Evolutionary conservation across 495 filamentous ascomycete species (phyloP).

Genomic region (Sporormia fimetaria): DNA sequence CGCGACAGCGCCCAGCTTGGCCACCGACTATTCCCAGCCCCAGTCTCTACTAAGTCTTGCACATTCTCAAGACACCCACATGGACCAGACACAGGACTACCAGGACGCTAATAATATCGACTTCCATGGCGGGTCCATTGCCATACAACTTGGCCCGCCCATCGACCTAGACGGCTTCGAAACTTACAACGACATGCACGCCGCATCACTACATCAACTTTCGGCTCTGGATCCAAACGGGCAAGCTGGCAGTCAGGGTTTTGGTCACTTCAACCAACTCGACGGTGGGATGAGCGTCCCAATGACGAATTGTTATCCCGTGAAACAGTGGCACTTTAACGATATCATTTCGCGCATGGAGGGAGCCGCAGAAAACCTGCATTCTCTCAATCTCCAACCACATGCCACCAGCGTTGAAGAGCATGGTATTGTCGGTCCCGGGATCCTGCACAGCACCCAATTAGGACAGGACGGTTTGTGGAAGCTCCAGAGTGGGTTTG

Average conservation of each 20-base stretch:
- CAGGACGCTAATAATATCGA: conserved; percentile 17
- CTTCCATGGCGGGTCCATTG: conserved; percentile 22
- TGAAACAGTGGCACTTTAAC: conserved; percentile 6
- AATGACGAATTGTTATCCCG: conserved; percentile 5
- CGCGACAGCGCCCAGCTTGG: conserved; percentile 10
- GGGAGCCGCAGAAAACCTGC: conserved; percentile 5
- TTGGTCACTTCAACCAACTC: not conserved
- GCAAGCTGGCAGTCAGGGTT: not conserved
- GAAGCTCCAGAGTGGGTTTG: conserved; percentile 20
- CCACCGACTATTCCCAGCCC: conserved; percentile 14
- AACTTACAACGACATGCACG: not conserved
- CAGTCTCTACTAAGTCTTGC: conserved; percentile 10
- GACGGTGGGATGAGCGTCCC: not conserved
- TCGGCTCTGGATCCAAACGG: not conserved
- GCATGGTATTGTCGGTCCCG: conserved; percentile 4
- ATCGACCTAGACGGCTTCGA: conserved; percentile 12
- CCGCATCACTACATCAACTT: not conserved
- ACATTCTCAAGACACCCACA: conserved; percentile 9
- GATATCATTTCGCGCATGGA: conserved; percentile 12
- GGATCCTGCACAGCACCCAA: conserved; percentile 6
- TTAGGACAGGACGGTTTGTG: conserved; percentile 4
- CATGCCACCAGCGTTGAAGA: not conserved
- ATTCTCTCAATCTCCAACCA: not conserved
- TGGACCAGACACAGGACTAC: conserved; percentile 5
- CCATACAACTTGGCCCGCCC: conserved; percentile 18